A percentile compares a stretch with the other conserved stretches of the same genome.
Conservation (phyloP, 257 asterid species). For the Forsythia viridissima region DNA sequence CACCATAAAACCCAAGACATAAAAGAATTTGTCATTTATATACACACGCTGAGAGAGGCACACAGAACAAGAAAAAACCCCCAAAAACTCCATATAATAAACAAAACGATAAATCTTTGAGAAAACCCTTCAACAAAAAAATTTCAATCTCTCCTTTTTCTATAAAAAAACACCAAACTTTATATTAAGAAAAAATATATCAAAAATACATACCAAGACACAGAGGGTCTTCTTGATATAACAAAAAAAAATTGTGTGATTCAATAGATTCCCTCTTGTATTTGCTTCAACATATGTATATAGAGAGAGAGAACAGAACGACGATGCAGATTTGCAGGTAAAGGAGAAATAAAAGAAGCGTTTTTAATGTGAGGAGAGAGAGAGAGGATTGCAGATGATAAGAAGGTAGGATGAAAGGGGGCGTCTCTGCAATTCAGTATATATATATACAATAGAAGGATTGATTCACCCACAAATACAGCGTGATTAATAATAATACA, state of each 20-base stretch:
- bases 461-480: neutral
- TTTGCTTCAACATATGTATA: neutral
- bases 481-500: too few species aligned
- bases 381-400: neutral
- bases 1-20: neutral
- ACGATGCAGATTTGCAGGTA: neutral
- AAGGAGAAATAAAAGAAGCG: neutral
- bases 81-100: constrained; percentile 3
- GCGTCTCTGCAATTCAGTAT: neutral
- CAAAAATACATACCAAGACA: constrained; percentile 29
- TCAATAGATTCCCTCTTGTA: neutral
- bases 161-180: too few species aligned
- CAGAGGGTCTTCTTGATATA: neutral
- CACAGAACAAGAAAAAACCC: neutral
- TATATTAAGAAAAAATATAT: neutral
- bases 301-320: neutral
- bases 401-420: neutral
- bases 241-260: constrained; percentile 2
- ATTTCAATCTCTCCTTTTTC: neutral
- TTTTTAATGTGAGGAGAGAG: neutral
- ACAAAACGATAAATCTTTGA: neutral
- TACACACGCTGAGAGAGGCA: neutral
- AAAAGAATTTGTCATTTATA: neutral
- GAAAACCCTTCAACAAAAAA: neutral
- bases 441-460: neutral